Evolutionary conservation across 1,284 basidiomycete genomes (phyloP).

Genomic region (Puccinia polysora): DNA sequence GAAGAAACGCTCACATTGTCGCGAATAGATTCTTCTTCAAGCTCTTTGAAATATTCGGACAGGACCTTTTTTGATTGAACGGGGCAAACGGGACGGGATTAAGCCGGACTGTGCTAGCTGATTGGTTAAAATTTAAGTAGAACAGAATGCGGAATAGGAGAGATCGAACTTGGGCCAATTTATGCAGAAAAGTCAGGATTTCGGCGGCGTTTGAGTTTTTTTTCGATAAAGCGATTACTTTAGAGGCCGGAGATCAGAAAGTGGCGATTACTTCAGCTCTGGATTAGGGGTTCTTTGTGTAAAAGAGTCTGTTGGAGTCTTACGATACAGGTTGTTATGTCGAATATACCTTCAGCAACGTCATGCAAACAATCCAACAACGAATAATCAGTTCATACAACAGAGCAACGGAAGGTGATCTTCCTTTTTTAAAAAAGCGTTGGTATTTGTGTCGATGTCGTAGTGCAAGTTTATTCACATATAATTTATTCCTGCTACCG

Average conservation of each 20-base stretch:
- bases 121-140: background rate
- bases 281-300: too few relatives aligned
- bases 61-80: conserved; percentile 60
- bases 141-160: background rate
- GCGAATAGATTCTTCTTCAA: conserved; percentile 96
- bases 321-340: conserved; percentile 36
- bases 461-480: conserved; percentile 26
- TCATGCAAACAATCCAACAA: too few relatives aligned
- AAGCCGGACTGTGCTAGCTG: background rate
- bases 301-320: background rate
- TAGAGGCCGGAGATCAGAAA: background rate
- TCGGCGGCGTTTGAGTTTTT: conserved; percentile 94
- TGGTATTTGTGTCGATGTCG: too few relatives aligned
- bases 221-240: conserved; percentile 91
- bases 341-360: conserved; percentile 19
- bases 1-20: conserved; percentile 63
- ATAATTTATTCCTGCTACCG: conserved; percentile 53
- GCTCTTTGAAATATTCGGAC: conserved; percentile 97
- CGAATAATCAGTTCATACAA: too few relatives aligned
- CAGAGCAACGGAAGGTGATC: too few relatives aligned
- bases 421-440: too few relatives aligned
- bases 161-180: conserved; percentile 61
- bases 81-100: background rate
- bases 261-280: conserved; percentile 17
- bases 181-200: conserved; percentile 92